Conservation (phyloP, 2,329 filamentous ascomycete genomes). For the Hypocrella siamensis region DNA sequence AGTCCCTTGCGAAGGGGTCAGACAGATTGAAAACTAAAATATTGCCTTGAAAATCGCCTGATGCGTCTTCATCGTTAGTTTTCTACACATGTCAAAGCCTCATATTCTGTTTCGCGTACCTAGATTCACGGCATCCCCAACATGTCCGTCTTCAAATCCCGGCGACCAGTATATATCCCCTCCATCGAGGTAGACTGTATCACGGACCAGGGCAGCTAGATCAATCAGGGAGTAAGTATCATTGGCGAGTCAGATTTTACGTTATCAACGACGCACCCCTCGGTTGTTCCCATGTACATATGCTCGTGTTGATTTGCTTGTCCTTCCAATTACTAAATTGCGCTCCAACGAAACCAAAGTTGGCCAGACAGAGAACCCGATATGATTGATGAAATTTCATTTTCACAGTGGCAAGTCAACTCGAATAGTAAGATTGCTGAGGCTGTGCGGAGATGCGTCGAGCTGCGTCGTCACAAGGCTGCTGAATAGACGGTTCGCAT, state of each 20-base stretch:
- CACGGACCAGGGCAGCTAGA: conserved; percentile 39
- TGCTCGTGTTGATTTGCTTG: conserved; percentile 37
- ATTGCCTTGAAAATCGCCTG: conserved; percentile 35
- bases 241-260: no score
- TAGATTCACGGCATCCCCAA: conserved; percentile 14
- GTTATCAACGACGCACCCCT: conserved; percentile 17
- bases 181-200: conserved; percentile 52
- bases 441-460: no score
- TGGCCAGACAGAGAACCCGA: conserved; percentile 7
- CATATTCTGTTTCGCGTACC: no score
- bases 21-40: conserved; percentile 45
- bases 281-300: conserved; percentile 40
- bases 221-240: no score
- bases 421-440: no score
- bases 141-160: conserved; percentile 28
- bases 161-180: conserved; percentile 38
- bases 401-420: no score
- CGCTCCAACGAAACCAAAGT: conserved; percentile 10
- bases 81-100: conserved; percentile 4
- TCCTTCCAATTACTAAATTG: conserved; percentile 32
- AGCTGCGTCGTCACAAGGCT: no score
- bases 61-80: not conserved
- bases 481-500: no score
- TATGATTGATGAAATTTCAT: conserved; percentile 8
- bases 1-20: conserved; percentile 31